Evolutionary conservation across 495 filamentous ascomycete species (phyloP).

Genomic region (Penicillium pancosmium): DNA sequence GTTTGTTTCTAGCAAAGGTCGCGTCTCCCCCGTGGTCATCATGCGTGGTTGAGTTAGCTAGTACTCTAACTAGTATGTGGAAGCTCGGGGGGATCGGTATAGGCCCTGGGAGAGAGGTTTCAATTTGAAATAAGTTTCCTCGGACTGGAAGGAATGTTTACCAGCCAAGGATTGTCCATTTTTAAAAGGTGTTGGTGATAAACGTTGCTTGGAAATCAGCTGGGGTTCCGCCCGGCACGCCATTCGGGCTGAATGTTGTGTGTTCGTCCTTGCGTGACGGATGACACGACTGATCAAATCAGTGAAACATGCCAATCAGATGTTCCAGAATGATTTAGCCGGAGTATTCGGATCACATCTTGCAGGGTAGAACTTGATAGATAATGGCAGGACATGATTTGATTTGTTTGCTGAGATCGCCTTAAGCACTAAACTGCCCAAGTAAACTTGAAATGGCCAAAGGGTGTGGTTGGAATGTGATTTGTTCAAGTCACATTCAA

Average conservation of each 20-base stretch:
- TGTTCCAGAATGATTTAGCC: neutral
- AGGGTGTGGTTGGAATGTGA: no score
- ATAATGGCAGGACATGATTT: no score
- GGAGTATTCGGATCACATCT: neutral
- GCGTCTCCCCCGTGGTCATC: constrained; percentile 29
- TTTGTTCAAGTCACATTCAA: no score
- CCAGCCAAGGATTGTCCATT: neutral
- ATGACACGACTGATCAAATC: constrained; percentile 7
- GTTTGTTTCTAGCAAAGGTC: constrained; percentile 29
- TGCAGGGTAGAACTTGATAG: no score
- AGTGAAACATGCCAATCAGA: constrained; percentile 1
- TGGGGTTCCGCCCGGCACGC: constrained; percentile 28
- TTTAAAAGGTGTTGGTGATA: neutral
- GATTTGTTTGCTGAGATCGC: no score
- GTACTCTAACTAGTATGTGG: neutral
- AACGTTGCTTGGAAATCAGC: constrained; percentile 35
- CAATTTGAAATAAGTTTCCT: no score
- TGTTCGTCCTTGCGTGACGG: constrained; percentile 19
- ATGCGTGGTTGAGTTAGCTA: neutral
- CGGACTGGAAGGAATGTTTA: neutral
- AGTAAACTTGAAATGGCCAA: no score
- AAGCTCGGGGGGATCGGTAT: neutral
- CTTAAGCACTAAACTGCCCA: no score
- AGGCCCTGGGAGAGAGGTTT: no score
- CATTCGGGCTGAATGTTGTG: constrained; percentile 34